phyloP scores from a whole-genome alignment of 192 early-diverging fungal species.

The Linnemannia zychae region DNA sequence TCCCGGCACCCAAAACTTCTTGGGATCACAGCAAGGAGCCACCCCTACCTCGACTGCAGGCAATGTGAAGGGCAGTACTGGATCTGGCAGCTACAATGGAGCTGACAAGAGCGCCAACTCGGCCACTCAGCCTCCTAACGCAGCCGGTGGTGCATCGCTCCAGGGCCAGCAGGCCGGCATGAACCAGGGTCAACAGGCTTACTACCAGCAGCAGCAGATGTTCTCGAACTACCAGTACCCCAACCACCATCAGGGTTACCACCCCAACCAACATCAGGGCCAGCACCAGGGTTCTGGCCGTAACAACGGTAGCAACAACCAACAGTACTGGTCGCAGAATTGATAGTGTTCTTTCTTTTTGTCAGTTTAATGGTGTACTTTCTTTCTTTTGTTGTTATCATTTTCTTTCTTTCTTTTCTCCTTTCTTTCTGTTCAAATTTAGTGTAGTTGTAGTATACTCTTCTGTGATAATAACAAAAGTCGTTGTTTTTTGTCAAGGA shows the following conservation, averaged over 20 bases:
- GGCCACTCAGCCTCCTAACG: conserved; percentile 21
- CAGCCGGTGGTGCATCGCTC: conserved; percentile 30
- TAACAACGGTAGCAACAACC: conserved; percentile 31
- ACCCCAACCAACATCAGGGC: conserved; percentile 50
- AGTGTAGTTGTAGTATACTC: not conserved
- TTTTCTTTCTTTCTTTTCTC: conserved; percentile 7
- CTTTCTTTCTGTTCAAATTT: not conserved
- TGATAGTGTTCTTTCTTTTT: conserved; percentile 15
- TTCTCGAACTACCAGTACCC: conserved; percentile 66
- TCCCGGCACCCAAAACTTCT: conserved; percentile 47
- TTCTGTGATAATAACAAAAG: conserved; percentile 22
- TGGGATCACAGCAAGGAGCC: conserved; percentile 47
- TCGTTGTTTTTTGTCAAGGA: conserved; percentile 10
- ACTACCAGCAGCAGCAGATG: conserved; percentile 59
- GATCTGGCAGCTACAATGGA: conserved; percentile 17
- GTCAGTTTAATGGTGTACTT: not conserved
- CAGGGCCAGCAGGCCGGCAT: conserved; percentile 45
- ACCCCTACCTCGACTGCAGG: conserved; percentile 17
- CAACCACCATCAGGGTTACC: conserved; percentile 59
- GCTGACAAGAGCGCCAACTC: conserved; percentile 15
- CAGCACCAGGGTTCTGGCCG: conserved; percentile 50
- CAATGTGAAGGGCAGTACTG: conserved; percentile 17
- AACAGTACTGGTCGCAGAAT: conserved; percentile 63
- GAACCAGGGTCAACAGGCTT: conserved; percentile 38
- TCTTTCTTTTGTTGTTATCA: conserved; percentile 1